Evolutionary conservation across 1,284 basidiomycete genomes (phyloP).

Genomic region (Mixia osmundae): DNA sequence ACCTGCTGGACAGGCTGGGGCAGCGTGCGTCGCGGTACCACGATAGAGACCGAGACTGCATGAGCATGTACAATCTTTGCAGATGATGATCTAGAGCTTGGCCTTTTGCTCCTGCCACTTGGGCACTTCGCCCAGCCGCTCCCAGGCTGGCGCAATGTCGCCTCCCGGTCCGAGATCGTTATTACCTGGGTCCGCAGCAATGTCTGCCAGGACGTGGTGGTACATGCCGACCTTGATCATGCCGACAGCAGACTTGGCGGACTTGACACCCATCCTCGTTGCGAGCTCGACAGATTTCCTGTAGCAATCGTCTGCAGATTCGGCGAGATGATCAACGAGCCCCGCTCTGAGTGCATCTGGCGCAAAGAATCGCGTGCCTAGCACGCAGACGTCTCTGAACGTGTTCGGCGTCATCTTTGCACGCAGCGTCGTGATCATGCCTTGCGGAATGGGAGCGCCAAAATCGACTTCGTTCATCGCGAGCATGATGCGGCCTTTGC

Average conservation of each 20-base stretch:
- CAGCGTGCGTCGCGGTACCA: background rate
- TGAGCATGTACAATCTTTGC: background rate
- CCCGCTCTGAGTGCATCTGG: background rate
- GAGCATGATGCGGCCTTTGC: constrained; percentile 8
- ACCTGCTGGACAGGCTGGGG: background rate
- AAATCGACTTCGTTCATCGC: constrained; percentile 6
- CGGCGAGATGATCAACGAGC: too few relatives aligned
- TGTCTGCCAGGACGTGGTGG: too few relatives aligned
- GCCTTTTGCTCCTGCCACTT: background rate
- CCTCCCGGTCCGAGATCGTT: background rate
- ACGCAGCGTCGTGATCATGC: background rate
- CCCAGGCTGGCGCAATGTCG: too few relatives aligned
- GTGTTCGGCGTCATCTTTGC: background rate
- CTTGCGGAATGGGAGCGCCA: constrained; percentile 3
- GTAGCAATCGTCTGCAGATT: too few relatives aligned
- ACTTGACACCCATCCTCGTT: too few relatives aligned
- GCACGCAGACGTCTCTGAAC: background rate
- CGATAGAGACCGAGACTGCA: background rate
- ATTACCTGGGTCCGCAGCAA: background rate
- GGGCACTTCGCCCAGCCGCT: too few relatives aligned
- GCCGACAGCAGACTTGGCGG: too few relatives aligned
- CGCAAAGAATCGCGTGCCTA: background rate
- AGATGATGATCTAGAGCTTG: background rate
- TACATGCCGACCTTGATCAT: too few relatives aligned
- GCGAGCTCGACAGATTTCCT: too few relatives aligned